phyloP scores from a whole-genome alignment of 371 early-diverging fungal species.

The Haplosporangium sp. region DNA sequence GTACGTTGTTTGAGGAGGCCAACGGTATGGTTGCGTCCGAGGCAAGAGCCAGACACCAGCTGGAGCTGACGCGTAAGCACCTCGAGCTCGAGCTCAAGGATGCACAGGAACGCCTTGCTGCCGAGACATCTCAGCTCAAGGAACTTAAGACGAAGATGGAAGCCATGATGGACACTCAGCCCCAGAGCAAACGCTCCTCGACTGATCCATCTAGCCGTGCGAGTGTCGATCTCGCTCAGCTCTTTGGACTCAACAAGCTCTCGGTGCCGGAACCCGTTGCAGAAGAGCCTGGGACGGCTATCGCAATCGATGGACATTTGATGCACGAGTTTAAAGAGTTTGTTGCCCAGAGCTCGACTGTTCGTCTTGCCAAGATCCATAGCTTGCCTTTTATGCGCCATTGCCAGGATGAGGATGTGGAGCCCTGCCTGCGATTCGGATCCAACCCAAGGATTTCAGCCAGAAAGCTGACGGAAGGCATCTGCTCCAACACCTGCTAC shows the following conservation, averaged over 20 bases:
- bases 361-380: conserved; percentile 77
- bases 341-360: conserved; percentile 67
- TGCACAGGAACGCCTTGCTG: conserved; percentile 71
- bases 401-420: conserved; percentile 87
- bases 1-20: conserved; percentile 91
- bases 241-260: conserved; percentile 52
- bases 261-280: conserved; percentile 35
- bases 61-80: conserved; percentile 67
- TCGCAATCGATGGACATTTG: conserved; percentile 70
- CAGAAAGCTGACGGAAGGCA: conserved; percentile 86
- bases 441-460: conserved; percentile 86
- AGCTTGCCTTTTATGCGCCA: conserved; percentile 84
- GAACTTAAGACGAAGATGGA: conserved; percentile 79
- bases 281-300: conserved; percentile 41
- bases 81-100: conserved; percentile 73
- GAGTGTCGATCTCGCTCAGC: conserved; percentile 46
- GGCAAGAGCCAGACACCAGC: conserved; percentile 70
- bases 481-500: conserved; percentile 81
- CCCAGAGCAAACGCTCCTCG: conserved; percentile 56
- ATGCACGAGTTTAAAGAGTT: conserved; percentile 87
- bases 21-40: conserved; percentile 93
- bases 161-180: conserved; percentile 53
- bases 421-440: conserved; percentile 91
- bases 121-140: conserved; percentile 79
- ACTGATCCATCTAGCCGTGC: conserved; percentile 51